These are phyloP conservation scores for Neurospora sp. DNA, from an alignment of 495 filamentous ascomycete genomes.

Conservation along the genomic window DNA sequence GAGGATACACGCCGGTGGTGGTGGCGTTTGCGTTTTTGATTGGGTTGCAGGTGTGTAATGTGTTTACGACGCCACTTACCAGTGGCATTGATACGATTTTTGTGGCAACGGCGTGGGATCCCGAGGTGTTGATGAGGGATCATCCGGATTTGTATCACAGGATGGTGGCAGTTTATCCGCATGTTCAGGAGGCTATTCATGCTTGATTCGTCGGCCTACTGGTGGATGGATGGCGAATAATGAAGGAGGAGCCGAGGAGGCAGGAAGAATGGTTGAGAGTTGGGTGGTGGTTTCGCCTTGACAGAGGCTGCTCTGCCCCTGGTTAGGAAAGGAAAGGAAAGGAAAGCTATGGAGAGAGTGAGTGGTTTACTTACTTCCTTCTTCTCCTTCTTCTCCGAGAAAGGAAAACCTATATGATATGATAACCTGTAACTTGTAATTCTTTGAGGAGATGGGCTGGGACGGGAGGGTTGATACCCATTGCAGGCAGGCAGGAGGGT, in stretches of 20 bases:
- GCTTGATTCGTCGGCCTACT: slow-evolving; percentile 7
- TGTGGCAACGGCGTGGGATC: slow-evolving; percentile 81
- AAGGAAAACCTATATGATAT: too few species aligned
- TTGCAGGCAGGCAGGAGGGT: too few species aligned
- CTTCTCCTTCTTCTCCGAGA: too few species aligned
- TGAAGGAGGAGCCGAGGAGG: neutral
- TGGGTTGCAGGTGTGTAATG: slow-evolving; percentile 76
- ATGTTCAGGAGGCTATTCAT: slow-evolving; percentile 53
- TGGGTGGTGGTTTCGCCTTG: too few species aligned
- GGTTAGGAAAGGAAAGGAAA: too few species aligned
- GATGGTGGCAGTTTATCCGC: slow-evolving; percentile 72
- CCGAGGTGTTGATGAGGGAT: slow-evolving; percentile 70
- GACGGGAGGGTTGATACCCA: too few species aligned
- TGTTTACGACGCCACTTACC: slow-evolving; percentile 75
- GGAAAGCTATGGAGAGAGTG: too few species aligned
- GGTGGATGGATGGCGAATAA: too few species aligned
- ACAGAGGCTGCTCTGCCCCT: too few species aligned
- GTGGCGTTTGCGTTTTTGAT: slow-evolving; percentile 79
- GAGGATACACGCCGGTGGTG: slow-evolving; percentile 52
- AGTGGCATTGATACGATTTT: slow-evolving; percentile 73
- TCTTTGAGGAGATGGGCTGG: too few species aligned
- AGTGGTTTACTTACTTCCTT: too few species aligned
- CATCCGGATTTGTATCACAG: slow-evolving; percentile 70
- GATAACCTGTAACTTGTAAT: too few species aligned
- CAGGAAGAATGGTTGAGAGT: neutral